Conservation (phyloP, 2,329 filamentous ascomycete genomes). For the Sarocladiaceae sp. region DNA sequence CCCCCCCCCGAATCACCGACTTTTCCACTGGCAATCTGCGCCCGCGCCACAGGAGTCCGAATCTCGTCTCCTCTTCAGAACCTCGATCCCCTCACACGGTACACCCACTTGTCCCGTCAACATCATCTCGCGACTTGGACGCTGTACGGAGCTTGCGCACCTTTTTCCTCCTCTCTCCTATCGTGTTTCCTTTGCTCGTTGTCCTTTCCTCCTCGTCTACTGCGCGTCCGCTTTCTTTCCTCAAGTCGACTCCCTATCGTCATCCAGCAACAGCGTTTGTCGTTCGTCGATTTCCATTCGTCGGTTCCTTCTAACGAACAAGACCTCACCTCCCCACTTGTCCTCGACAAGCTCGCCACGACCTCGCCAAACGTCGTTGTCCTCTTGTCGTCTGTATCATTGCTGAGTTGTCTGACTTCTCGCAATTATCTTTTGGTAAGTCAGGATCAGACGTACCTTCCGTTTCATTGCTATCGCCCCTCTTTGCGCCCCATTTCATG, state of each 20-base stretch:
- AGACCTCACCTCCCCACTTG: conserved; percentile 14
- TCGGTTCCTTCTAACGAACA: conserved; percentile 2
- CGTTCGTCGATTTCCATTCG: conserved; percentile 9
- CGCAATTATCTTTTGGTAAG: no score
- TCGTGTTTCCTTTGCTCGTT: conserved; percentile 16
- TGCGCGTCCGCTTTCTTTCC: conserved; percentile 14
- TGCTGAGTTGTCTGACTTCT: no score
- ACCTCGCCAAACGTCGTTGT: no score
- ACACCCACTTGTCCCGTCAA: conserved; percentile 11
- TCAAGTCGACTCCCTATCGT: conserved; percentile 17
- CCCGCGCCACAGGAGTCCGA: no score
- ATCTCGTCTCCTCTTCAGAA: not conserved
- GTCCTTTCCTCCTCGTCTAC: conserved; percentile 17
- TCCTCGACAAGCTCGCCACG: conserved; percentile 3
- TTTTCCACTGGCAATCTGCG: conserved; percentile 3
- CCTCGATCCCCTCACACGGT: conserved; percentile 10
- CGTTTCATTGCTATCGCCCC: no score
- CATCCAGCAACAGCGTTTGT: conserved; percentile 10
- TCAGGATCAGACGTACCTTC: no score
- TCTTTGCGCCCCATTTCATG: conserved; percentile 5
- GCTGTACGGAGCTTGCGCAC: conserved; percentile 4
- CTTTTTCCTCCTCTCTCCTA: conserved; percentile 11
- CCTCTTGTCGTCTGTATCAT: conserved; percentile 2
- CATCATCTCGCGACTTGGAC: conserved; percentile 7
- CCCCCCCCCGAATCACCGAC: not conserved